Evolutionary conservation across 306 rosid species (phyloP).

Genomic region (Hylodesmum podocarpum): DNA sequence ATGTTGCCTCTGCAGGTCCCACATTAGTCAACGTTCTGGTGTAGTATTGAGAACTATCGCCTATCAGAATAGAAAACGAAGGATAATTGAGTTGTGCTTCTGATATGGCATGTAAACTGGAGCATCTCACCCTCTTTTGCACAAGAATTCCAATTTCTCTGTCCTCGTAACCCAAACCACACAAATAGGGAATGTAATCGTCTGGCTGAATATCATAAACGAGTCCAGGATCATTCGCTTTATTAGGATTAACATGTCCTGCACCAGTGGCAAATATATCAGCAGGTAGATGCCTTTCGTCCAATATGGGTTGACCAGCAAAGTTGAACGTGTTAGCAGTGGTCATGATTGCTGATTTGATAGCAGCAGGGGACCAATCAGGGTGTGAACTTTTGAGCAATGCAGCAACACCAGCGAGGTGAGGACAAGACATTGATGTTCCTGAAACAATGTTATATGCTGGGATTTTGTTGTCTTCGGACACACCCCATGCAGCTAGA

Average conservation of each 20-base stretch:
- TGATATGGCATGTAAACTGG: slow-evolving; percentile 15
- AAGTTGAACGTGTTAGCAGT: slow-evolving; percentile 37
- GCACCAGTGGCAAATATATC: slow-evolving; percentile 59
- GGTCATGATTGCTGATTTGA: slow-evolving; percentile 64
- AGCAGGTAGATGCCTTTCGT: slow-evolving; percentile 41
- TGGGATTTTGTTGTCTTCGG: slow-evolving; percentile 43
- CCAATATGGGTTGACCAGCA: slow-evolving; percentile 36
- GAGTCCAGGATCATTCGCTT: slow-evolving; percentile 53
- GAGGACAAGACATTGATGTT: slow-evolving; percentile 67
- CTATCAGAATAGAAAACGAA: slow-evolving; percentile 38
- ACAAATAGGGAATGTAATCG: slow-evolving; percentile 58
- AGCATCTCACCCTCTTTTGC: slow-evolving; percentile 38
- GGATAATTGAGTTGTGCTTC: slow-evolving; percentile 62
- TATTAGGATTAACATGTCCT: slow-evolving; percentile 59
- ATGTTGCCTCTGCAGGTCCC: slow-evolving; percentile 40
- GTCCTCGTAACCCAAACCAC: slow-evolving; percentile 52
- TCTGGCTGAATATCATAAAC: slow-evolving; percentile 43
- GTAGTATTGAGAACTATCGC: slow-evolving; percentile 34
- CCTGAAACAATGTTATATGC: slow-evolving; percentile 41
- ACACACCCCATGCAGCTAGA: slow-evolving; percentile 54
- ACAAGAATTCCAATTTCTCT: slow-evolving; percentile 25
- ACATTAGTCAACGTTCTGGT: slow-evolving; percentile 57
- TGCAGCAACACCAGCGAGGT: slow-evolving; percentile 59
- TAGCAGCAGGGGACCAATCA: slow-evolving; percentile 69
- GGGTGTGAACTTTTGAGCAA: slow-evolving; percentile 62